phyloP scores from a whole-genome alignment of 371 early-diverging fungal species.

The Mortierella sp. region DNA sequence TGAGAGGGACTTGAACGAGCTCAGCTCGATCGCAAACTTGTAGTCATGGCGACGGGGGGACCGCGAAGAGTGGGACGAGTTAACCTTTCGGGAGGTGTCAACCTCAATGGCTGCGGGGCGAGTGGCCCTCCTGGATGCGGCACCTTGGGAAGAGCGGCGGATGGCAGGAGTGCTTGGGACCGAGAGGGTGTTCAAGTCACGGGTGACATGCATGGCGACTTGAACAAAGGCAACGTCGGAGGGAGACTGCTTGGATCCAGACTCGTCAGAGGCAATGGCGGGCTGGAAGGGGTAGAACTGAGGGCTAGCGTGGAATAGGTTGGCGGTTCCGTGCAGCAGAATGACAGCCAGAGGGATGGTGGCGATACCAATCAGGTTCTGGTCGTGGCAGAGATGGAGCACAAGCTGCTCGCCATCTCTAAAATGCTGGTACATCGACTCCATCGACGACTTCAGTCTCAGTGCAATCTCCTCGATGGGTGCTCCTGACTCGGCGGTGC shows the following conservation, averaged over 20 bases:
- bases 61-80: constrained; percentile 39
- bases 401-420: constrained; percentile 53
- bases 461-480: constrained; percentile 54
- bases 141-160: constrained; percentile 51
- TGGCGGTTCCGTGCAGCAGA: constrained; percentile 53
- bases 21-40: constrained; percentile 57
- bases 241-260: constrained; percentile 11
- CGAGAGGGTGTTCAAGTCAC: constrained; percentile 52
- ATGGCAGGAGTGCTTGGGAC: constrained; percentile 54
- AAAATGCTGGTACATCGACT: constrained; percentile 58
- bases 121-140: constrained; percentile 22
- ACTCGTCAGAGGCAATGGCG: constrained; percentile 12
- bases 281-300: constrained; percentile 46
- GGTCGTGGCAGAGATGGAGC: constrained; percentile 49
- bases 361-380: constrained; percentile 45
- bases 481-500: constrained; percentile 18
- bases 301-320: constrained; percentile 51
- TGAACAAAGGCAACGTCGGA: constrained; percentile 36
- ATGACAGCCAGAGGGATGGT: constrained; percentile 54
- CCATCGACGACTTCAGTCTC: constrained; percentile 55
- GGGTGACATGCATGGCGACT: constrained; percentile 56
- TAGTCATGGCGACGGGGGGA: constrained; percentile 53
- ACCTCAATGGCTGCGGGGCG: constrained; percentile 49
- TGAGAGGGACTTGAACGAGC: constrained; percentile 41
- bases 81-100: constrained; percentile 30